Base-by-base conservation (phyloP, 176 grass and related monocot genomes). In the Bolboschoenus planiculmis region DNA sequence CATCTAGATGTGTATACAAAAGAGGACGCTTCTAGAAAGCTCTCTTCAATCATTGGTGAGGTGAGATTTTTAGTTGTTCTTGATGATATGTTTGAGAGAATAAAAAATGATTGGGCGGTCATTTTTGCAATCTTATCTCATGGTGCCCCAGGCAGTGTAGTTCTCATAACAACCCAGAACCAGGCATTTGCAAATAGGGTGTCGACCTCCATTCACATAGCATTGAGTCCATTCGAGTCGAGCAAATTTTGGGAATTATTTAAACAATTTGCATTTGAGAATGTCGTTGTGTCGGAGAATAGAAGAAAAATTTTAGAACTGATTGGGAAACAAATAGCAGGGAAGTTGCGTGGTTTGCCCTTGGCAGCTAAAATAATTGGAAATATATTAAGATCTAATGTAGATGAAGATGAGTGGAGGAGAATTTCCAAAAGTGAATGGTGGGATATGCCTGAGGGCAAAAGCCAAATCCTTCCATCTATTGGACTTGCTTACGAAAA, bases 151-250 rank as follows among this genome's bases (percentile, higher is more conserved):
- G 27, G 56, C 46, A 85, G 84, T 35, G 30, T 85, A 23, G 71
- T 85, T 10, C 21, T 89, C 30, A 56, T 83, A 23, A 91, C 90
- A 46, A 86, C 90, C 23, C 90, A 78, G 33, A 35, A 54, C 13
- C 62, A 54, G 37, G 10, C 9, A 27, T 56, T 91, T 55, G 86
- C 86, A 26, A 34, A 24, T 10, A 67, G 55, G 23, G 43, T 91
- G 15, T 86, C 80, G 0, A 86, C 84, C 4, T 31, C 79, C 14
- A 4, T 18, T 29, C 84, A 68, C n/a, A 60, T 88, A 56, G 20
- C 79, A 44, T 60, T 91, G 31, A 26, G 68, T 30, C 7, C 51
- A 15, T 26, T 91, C 3, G 67, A 74, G 23, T 7, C 9, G 2
- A 26, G 75, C 2, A 58, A 66, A 11, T 88, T 56, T 9, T 84